Percentiles rank a stretch among this genome's conserved stretches.
These are phyloP conservation scores for Persicaria maculosa DNA, from an alignment of 148 eudicot species.

Conservation along the genomic window DNA sequence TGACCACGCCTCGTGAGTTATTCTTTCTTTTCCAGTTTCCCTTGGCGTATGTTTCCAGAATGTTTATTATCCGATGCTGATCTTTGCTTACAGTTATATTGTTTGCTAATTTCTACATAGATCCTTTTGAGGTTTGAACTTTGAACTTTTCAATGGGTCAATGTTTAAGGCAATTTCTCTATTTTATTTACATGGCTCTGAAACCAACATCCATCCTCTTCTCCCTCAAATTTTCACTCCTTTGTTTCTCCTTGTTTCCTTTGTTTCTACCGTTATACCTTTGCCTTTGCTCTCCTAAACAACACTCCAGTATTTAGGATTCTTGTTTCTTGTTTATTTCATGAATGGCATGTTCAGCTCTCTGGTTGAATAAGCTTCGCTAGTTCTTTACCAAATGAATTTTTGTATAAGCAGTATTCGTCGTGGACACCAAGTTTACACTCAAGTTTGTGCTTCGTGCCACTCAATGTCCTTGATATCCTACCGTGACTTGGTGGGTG, in stretches of 20 bases:
- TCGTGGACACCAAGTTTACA: constrained; percentile 88
- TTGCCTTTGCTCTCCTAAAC: neutral
- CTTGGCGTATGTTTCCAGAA: too few species aligned
- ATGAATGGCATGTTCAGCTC: neutral
- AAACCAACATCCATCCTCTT: too few species aligned
- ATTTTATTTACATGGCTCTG: too few species aligned
- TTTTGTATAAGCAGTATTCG: constrained; percentile 51
- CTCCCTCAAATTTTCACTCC: neutral
- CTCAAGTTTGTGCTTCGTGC: constrained; percentile 86
- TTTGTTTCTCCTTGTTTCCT: neutral
- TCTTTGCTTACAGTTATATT: neutral
- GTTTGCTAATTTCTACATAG: neutral
- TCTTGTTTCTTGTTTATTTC: neutral
- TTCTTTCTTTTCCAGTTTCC: neutral
- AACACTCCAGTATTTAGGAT: too few species aligned
- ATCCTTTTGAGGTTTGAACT: too few species aligned
- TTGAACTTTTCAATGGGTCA: too few species aligned
- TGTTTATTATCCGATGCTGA: neutral
- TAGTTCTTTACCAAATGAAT: too few species aligned
- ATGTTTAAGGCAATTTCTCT: too few species aligned
- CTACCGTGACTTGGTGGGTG: constrained; percentile 80
- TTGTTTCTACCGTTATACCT: too few species aligned
- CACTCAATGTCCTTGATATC: constrained; percentile 85
- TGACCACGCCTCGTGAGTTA: constrained; percentile 93
- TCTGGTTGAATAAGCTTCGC: too few species aligned